phyloP scores from a whole-genome alignment of 495 filamentous ascomycete genomes.

The Pseudomonodictys pantanalensis region DNA sequence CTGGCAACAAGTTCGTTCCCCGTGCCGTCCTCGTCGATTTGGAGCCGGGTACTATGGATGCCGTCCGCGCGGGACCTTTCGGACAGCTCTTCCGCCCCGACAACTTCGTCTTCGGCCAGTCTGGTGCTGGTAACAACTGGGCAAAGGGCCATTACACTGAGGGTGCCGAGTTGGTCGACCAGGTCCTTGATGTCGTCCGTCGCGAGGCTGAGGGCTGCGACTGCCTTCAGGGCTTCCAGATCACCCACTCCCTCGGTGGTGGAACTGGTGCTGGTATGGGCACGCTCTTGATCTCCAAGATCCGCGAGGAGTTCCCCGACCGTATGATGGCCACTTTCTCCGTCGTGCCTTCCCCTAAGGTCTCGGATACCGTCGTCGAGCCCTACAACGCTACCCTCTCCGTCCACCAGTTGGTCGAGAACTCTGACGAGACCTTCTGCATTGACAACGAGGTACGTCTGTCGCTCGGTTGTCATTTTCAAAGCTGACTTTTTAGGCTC shows the following conservation, averaged over 20 bases:
- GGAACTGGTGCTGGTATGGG: constrained; percentile 99
- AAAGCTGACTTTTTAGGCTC: constrained; percentile 56
- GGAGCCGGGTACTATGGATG: constrained; percentile 98
- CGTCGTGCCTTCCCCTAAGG: constrained; percentile 98
- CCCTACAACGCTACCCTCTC: constrained; percentile 99
- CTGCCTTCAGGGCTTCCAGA: constrained; percentile 99
- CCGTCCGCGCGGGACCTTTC: constrained; percentile 97
- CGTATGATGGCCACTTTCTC: constrained; percentile 99
- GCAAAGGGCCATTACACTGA: constrained; percentile 99
- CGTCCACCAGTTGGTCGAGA: constrained; percentile 98
- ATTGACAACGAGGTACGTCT: constrained; percentile 91
- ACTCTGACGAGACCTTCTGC: constrained; percentile 99
- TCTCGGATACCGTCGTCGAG: constrained; percentile 99
- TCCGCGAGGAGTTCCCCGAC: constrained; percentile 99
- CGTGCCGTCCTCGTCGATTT: constrained; percentile 99
- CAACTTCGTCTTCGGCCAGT: constrained; percentile 99
- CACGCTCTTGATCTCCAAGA: constrained; percentile 99
- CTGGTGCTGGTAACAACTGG: constrained; percentile 99
- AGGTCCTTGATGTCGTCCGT: constrained; percentile 97
- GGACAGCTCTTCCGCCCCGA: constrained; percentile 99
- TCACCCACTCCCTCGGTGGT: constrained; percentile 99
- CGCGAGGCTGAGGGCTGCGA: constrained; percentile 98
- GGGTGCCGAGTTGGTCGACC: constrained; percentile 97
- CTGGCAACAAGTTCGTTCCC: constrained; percentile 97
- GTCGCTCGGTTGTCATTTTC: no score